Base-by-base conservation (phyloP, 2,329 filamentous ascomycete genomes). In the Leptosphaerulina australis region DNA sequence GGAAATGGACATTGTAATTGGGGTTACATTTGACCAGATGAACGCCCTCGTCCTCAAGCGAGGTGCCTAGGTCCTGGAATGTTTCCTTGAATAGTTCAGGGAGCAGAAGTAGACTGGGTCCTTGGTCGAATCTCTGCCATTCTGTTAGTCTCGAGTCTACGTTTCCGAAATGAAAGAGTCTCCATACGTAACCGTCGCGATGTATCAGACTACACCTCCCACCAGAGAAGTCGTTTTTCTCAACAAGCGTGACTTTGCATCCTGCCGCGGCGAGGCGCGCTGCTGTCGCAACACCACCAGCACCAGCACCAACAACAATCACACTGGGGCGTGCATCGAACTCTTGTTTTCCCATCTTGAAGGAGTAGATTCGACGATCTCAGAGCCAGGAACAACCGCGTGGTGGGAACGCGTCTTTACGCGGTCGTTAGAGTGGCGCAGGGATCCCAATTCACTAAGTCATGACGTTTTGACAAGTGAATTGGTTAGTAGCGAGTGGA, bases 1-100 rank as follows among this genome's bases (percentile, higher is more conserved):
- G 77, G 66, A 90, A 91, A 79, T 85, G 88, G 51, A 91, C 79
- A 45, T 84, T 83, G 76, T 91, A 91, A 67, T 91, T 91, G 1
- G 86, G 86, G 39, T 88, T 84, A 70, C 88, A 91, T 74, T 87
- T 88, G 18, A 88, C 66, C 3, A 91, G 74, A 37, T 85, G 73
- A 1, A 91, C 79, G n/a, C 84, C 85, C 65, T 90, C 87, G 0
- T 75, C 77, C 55, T 83, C 78, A 10, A 90, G 75, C 8, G 81
- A 82, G 5, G 87, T 90, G 54, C 79, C 86, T 1, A 91, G 80
- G 60, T 91, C 88, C 45, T 74, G 68, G 64, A 90, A 91, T 15
- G 83, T 83, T 71, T 88, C 83, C 21, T 80, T 77, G 76, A 91
- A 91, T 48, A 90, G 78, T 46, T 83, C 81, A 2, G 88, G 88